phyloP scores from a whole-genome alignment of 2,329 filamentous ascomycete genomes.

The Didymella exigua region DNA sequence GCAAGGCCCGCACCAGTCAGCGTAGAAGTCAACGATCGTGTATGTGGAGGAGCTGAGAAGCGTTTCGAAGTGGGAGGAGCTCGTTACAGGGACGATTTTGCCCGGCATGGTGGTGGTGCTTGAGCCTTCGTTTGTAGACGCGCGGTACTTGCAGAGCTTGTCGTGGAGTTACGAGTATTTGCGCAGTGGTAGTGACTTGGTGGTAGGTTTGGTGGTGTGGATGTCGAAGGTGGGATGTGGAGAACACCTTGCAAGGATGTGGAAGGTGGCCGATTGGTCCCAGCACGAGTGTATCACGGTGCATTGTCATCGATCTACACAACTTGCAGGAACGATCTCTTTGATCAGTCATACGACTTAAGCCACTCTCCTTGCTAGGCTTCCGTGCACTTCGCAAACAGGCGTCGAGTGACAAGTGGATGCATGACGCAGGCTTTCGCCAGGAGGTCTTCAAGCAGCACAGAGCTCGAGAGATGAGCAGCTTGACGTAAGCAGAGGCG shows the following conservation, averaged over 20 bases:
- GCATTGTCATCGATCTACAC: too few species aligned
- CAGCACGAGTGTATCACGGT: too few species aligned
- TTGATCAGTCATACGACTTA: too few species aligned
- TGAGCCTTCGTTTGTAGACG: background rate
- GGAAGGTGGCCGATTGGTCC: too few species aligned
- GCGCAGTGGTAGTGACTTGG: background rate
- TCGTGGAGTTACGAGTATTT: background rate
- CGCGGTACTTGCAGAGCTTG: background rate
- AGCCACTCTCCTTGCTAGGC: too few species aligned
- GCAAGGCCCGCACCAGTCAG: slow-evolving; percentile 64
- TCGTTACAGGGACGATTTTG: slow-evolving; percentile 42
- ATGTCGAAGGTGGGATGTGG: slow-evolving; percentile 12
- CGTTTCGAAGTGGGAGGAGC: slow-evolving; percentile 43
- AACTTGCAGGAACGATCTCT: too few species aligned
- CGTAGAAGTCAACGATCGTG: slow-evolving; percentile 60
- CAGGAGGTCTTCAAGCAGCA: too few species aligned
- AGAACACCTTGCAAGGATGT: slow-evolving; percentile 31
- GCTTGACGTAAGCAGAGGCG: background rate
- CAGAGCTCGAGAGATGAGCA: background rate
- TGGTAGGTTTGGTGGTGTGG: background rate
- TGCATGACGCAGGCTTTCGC: too few species aligned
- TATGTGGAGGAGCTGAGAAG: slow-evolving; percentile 44
- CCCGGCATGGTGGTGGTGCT: slow-evolving; percentile 32
- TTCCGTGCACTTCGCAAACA: too few species aligned
- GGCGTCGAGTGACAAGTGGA: too few species aligned